These are phyloP conservation scores for Arthrocladium fulminans DNA, from an alignment of 2,329 filamentous ascomycete species.

Conservation along the genomic window DNA sequence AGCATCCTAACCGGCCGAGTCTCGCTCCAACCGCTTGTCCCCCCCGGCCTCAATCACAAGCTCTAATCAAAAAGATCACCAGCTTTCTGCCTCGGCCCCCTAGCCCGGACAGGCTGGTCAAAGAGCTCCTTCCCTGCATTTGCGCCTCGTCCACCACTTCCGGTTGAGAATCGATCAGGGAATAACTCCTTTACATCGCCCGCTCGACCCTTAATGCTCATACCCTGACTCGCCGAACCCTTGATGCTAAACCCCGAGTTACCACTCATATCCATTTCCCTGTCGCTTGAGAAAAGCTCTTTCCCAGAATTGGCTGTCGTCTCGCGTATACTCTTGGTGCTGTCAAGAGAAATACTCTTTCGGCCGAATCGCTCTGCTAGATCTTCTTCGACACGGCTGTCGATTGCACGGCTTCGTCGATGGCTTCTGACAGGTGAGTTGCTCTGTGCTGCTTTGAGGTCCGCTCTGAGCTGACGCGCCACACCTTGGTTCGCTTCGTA, in stretches of 20 bases:
- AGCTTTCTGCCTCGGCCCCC: constrained; percentile 50
- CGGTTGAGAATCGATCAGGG: constrained; percentile 45
- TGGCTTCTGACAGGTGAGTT: constrained; percentile 35
- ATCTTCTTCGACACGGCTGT: constrained; percentile 47
- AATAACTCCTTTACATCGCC: constrained; percentile 58
- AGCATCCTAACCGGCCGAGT: background rate
- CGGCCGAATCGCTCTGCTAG: constrained; percentile 29
- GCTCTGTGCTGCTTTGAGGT: constrained; percentile 46
- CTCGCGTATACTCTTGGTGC: constrained; percentile 18
- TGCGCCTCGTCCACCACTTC: constrained; percentile 19
- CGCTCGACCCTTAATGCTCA: constrained; percentile 64
- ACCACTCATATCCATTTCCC: constrained; percentile 29
- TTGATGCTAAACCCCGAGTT: constrained; percentile 26
- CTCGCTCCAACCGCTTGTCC: background rate
- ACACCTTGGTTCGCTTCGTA: constrained; percentile 21
- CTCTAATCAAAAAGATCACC: constrained; percentile 61
- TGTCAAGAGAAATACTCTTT: constrained; percentile 22
- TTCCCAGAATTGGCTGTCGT: constrained; percentile 26
- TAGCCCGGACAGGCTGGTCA: constrained; percentile 46
- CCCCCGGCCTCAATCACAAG: background rate
- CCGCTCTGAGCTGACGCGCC: constrained; percentile 40
- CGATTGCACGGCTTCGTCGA: constrained; percentile 43
- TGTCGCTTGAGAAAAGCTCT: constrained; percentile 38
- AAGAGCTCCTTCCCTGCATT: constrained; percentile 65
- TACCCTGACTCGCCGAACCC: constrained; percentile 35